Percentiles rank a stretch among this genome's conserved stretches.
phyloP scores from a whole-genome alignment of 1,284 basidiomycete genomes.

The Puccinia polysora region DNA sequence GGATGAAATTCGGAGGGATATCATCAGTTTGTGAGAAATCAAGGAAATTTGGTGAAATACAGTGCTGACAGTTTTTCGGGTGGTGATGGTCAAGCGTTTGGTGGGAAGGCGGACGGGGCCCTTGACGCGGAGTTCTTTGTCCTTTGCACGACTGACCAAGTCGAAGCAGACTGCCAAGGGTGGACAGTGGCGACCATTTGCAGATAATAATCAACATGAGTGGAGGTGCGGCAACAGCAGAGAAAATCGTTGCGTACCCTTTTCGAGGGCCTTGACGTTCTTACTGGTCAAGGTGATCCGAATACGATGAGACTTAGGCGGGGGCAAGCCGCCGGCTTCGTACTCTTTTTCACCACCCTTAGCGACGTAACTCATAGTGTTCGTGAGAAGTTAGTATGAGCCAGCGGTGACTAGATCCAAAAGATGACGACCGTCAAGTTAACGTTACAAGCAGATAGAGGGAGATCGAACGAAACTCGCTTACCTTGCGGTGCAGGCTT shows the following conservation, averaged over 20 bases:
- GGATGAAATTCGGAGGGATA: too few relatives aligned
- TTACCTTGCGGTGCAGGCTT: too few relatives aligned
- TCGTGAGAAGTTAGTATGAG: constrained; percentile 57
- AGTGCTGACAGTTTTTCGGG: constrained; percentile 64
- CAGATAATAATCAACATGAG: background rate
- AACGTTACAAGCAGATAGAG: too few relatives aligned
- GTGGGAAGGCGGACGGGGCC: constrained; percentile 98
- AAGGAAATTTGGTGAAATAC: too few relatives aligned
- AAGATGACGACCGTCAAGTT: too few relatives aligned
- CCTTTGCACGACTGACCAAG: constrained; percentile 97
- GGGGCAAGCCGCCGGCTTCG: constrained; percentile 64
- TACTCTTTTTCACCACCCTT: constrained; percentile 87
- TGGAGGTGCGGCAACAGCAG: background rate
- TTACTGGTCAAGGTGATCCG: constrained; percentile 96
- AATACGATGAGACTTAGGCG: constrained; percentile 97
- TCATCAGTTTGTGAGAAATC: background rate
- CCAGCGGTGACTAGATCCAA: constrained; percentile 59
- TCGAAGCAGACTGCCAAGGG: constrained; percentile 73
- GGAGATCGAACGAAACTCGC: too few relatives aligned
- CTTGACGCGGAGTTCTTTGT: constrained; percentile 99
- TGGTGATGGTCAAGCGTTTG: constrained; percentile 97
- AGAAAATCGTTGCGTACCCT: too few relatives aligned
- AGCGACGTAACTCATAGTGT: constrained; percentile 98
- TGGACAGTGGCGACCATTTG: background rate
- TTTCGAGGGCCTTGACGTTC: constrained; percentile 98